Percentiles rank a stretch among this genome's conserved stretches.
Conservation (phyloP, 1,139 yeast genomes). For the Yamadazyma epiphylla region DNA sequence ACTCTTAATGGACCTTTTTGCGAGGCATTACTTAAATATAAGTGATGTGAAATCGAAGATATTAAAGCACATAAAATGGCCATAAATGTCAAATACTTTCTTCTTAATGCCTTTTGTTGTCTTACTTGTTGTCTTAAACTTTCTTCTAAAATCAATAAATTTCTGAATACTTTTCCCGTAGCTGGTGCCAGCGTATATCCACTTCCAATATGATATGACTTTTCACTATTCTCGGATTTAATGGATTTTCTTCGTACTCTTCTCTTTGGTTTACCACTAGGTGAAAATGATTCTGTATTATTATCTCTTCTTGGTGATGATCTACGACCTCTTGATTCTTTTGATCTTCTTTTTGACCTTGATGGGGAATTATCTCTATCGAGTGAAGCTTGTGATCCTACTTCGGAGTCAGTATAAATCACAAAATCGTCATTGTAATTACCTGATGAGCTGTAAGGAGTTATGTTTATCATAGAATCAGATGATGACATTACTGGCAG, state of each 20-base stretch:
- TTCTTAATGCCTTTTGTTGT: slow-evolving; percentile 65
- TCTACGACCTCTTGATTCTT: slow-evolving; percentile 4
- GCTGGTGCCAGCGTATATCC: slow-evolving; percentile 50
- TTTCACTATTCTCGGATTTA: slow-evolving; percentile 27
- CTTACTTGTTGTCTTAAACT: slow-evolving; percentile 74
- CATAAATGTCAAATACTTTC: slow-evolving; percentile 72
- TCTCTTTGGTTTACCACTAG: slow-evolving; percentile 19
- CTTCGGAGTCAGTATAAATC: slow-evolving; percentile 37
- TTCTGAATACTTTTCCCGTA: slow-evolving; percentile 73
- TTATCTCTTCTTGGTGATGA: slow-evolving; percentile 8
- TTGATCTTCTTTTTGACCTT: slow-evolving; percentile 5
- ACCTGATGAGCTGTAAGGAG: slow-evolving; percentile 19
- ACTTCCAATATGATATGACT: slow-evolving; percentile 24
- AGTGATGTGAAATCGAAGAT: slow-evolving; percentile 39
- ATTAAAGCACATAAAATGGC: slow-evolving; percentile 45
- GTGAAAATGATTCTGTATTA: slow-evolving; percentile 17
- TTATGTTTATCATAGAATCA: slow-evolving; percentile 17
- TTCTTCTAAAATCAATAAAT: slow-evolving; percentile 79
- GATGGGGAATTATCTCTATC: slow-evolving; percentile 13
- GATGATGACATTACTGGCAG: slow-evolving; percentile 21
- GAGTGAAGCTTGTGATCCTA: slow-evolving; percentile 32
- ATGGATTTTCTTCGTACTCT: slow-evolving; percentile 28
- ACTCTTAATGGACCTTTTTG: slow-evolving; percentile 27
- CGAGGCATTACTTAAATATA: slow-evolving; percentile 33
- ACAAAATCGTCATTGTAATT: slow-evolving; percentile 28